Percentiles rank a stretch among this genome's conserved stretches.
Evolutionary conservation across 345 rosid genomes (phyloP).

Genomic region (Firmiana major): DNA sequence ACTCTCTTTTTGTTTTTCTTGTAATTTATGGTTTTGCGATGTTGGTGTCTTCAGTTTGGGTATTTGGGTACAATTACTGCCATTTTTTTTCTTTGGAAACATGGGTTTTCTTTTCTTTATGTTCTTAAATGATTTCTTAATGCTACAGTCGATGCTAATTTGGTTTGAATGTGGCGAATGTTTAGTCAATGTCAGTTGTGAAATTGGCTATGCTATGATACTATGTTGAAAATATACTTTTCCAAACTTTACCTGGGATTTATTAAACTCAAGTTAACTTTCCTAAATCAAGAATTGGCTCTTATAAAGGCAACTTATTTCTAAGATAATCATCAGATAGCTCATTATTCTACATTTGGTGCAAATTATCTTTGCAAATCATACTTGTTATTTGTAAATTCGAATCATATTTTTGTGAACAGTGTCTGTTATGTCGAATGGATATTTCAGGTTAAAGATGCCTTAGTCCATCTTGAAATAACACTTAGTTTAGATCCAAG

Average conservation of each 20-base stretch:
- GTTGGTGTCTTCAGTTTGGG: background rate
- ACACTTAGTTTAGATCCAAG: slow-evolving; percentile 75
- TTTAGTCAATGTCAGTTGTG: background rate
- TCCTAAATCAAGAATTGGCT: no score
- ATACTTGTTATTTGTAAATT: background rate
- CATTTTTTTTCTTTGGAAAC: background rate
- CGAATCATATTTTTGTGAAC: background rate
- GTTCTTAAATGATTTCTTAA: background rate
- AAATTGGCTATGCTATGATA: background rate
- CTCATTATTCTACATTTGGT: background rate
- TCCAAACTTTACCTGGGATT: background rate
- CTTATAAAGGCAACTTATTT: no score
- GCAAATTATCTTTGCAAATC: background rate
- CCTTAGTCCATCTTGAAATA: slow-evolving; percentile 70
- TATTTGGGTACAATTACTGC: background rate
- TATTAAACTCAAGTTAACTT: no score
- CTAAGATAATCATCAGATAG: no score
- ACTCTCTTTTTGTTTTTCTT: background rate
- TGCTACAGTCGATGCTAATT: background rate
- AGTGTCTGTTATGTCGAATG: background rate
- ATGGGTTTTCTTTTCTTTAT: background rate
- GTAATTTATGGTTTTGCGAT: background rate
- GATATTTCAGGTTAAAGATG: slow-evolving; percentile 77
- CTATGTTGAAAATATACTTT: background rate
- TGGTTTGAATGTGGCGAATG: background rate